phyloP scores from a whole-genome alignment of 2,329 filamentous ascomycete species.

The Balansia obtecta region DNA sequence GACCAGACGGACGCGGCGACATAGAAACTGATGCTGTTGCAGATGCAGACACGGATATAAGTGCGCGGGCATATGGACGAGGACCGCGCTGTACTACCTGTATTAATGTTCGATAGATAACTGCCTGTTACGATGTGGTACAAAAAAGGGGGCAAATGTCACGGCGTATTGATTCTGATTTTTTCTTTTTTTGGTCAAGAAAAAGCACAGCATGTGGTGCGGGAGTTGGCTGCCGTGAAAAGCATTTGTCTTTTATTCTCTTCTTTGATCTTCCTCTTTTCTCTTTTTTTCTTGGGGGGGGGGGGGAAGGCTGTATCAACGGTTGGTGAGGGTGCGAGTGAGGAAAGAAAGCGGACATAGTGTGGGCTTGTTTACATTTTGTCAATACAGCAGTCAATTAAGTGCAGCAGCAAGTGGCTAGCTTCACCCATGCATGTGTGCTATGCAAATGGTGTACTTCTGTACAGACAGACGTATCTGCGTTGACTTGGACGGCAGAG shows the following conservation, averaged over 20 bases:
- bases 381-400: background rate
- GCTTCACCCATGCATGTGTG: background rate
- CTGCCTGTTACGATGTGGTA: constrained; percentile 14
- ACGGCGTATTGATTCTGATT: constrained; percentile 8
- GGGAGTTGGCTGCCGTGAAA: constrained; percentile 5
- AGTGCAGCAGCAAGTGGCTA: background rate
- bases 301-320: background rate
- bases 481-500: no score
- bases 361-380: background rate
- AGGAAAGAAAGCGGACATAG: constrained; percentile 1
- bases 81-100: constrained; percentile 21
- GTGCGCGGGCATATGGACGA: background rate
- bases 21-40: background rate
- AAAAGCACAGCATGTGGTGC: constrained; percentile 6
- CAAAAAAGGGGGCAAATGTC: constrained; percentile 6
- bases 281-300: no score
- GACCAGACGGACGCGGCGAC: background rate
- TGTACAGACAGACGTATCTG: no score
- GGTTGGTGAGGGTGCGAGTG: background rate
- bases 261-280: background rate
- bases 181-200: background rate
- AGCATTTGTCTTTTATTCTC: background rate
- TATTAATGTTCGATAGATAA: constrained; percentile 24
- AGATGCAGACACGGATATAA: background rate
- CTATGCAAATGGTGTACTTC: no score